Evolutionary conservation across 2,329 filamentous ascomycete species (phyloP), one percentile per base, ranked within the genome.

Genomic region (Calonectria fujianensis): DNA sequence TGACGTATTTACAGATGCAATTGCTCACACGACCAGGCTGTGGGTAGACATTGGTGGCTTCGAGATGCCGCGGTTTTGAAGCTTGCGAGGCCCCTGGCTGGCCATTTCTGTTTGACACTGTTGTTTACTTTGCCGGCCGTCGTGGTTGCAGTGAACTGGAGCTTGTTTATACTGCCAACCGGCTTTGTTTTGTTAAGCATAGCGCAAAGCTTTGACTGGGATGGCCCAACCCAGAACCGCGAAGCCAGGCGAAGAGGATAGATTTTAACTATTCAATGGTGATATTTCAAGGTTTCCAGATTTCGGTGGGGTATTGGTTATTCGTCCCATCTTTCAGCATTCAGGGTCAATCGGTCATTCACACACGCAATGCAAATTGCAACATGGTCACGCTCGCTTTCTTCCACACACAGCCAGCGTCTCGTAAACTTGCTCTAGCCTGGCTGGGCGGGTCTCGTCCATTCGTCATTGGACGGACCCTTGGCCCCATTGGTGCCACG

Each of bases 401-500:
- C 45, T 48, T 39, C 13, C 20, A 35, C 41, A 35, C 41, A 27
- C 27, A 29, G 14, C 29, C 39, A 65, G 61, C 41, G 39, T 65
- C 61, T 65, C 31, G 39, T 65, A 65, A 48, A 45, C 39, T 48
- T 65, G 69, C 50, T 66, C 27, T 54, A 39, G 50, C 50, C 51
- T 63, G 45, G 63, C 63, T 3, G 31, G 37, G 51, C 51, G 32
- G 37, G 61, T 39, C 61, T 31, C 27, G 77, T 66, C 71, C 76
- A 69, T 48, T 24, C 45, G 67, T 50, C 72, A 57, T 51, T 65
- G 41, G 51, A 59, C 31, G 41, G 64, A 32, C 72, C 74, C 75
- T 74, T 69, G 74, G 78, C 63, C 63, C 78, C 73, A 81, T 75
- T 79, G 80, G 79, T 79, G 80, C 80, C 80, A 81, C 80, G 80